phyloP scores from a whole-genome alignment of 805 yeast species.

The Metschnikowia santaceciliae region DNA sequence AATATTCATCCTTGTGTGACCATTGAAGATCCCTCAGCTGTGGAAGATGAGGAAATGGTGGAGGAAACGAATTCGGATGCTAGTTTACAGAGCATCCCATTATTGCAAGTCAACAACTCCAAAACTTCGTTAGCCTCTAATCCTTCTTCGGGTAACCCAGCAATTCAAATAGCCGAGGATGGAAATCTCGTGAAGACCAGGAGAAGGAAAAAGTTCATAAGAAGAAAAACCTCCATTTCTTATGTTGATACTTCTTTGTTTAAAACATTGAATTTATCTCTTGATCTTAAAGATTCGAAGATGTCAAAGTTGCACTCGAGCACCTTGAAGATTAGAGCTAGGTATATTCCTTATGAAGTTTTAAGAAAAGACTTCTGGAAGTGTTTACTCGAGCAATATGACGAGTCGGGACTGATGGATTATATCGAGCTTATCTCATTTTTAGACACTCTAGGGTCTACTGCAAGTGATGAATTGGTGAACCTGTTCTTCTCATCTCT shows the following conservation, averaged over 20 bases:
- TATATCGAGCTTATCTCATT: conserved; percentile 60
- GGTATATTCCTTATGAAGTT: conserved; percentile 62
- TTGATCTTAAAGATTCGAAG: conserved; percentile 29
- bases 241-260: conserved; percentile 40
- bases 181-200: conserved; percentile 29
- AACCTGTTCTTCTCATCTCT: conserved; percentile 47
- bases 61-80: not conserved
- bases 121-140: conserved; percentile 8
- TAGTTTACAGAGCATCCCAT: not conserved
- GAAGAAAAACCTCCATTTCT: conserved; percentile 26
- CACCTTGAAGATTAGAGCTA: conserved; percentile 52
- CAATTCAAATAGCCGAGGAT: conserved; percentile 24
- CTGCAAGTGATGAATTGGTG: conserved; percentile 50
- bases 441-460: conserved; percentile 59
- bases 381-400: conserved; percentile 53
- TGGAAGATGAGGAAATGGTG: not conserved
- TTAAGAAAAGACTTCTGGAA: conserved; percentile 71
- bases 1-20: not conserved
- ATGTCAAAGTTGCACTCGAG: conserved; percentile 45
- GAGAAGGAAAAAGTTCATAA: conserved; percentile 27
- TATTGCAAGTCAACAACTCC: not conserved
- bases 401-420: conserved; percentile 40
- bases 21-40: not conserved
- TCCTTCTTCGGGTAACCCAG: conserved; percentile 12
- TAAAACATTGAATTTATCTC: conserved; percentile 37